Conservation (phyloP, 176 grass and related monocot genomes). For the Ampelocalamus luodianensis region DNA sequence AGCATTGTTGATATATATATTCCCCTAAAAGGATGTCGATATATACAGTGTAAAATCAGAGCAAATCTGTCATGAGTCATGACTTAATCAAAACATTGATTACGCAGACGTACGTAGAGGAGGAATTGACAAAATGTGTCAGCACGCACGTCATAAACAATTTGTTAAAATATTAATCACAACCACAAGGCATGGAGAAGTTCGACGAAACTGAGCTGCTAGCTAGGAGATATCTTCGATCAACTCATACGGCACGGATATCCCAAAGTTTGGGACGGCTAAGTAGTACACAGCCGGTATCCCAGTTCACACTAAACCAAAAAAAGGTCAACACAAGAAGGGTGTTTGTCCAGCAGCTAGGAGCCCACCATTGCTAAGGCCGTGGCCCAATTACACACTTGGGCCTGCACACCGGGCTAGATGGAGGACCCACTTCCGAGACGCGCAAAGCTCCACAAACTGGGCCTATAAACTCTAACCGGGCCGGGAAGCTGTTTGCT, state of each 20-base stretch:
- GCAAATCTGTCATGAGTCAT: background rate
- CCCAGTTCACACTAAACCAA: background rate
- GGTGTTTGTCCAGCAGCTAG: background rate
- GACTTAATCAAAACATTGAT: background rate
- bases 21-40: background rate
- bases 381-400: too few relatives aligned
- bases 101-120: background rate
- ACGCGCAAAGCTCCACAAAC: background rate
- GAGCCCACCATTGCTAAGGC: background rate
- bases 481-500: background rate
- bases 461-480: background rate
- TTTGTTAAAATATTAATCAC: background rate
- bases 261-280: background rate
- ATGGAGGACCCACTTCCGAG: too few relatives aligned
- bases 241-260: background rate
- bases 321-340: background rate
- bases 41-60: background rate
- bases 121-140: background rate
- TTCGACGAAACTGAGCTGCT: conserved; percentile 4
- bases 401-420: too few relatives aligned
- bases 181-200: background rate
- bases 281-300: background rate
- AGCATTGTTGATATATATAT: background rate
- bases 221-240: conserved; percentile 8
- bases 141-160: background rate